Evolutionary conservation across 495 filamentous ascomycete genomes (phyloP).

Genomic region (Penicillium paradoxum): DNA sequence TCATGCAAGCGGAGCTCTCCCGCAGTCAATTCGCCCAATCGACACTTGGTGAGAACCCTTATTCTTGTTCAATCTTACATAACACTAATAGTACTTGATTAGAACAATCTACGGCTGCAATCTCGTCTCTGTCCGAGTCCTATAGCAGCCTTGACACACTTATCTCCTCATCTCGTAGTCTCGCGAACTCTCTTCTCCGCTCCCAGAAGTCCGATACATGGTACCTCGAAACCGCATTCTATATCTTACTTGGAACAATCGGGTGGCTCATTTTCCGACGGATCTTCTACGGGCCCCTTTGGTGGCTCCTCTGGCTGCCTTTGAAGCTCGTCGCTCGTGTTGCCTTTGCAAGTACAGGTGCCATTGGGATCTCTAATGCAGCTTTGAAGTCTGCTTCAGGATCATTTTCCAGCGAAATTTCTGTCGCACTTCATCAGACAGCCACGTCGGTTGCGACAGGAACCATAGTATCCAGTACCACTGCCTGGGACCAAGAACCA

Average conservation of each 20-base stretch:
- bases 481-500: slow-evolving; percentile 25
- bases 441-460: slow-evolving; percentile 16
- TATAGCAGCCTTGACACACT: slow-evolving; percentile 76
- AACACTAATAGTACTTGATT: slow-evolving; percentile 9
- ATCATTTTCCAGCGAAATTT: slow-evolving; percentile 9
- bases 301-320: slow-evolving; percentile 82
- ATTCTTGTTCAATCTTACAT: neutral
- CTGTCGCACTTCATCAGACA: slow-evolving; percentile 13
- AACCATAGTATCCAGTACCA: slow-evolving; percentile 10
- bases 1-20: slow-evolving; percentile 77
- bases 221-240: slow-evolving; percentile 88
- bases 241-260: slow-evolving; percentile 70
- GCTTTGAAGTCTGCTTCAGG: slow-evolving; percentile 25
- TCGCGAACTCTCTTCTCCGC: slow-evolving; percentile 73
- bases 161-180: slow-evolving; percentile 62
- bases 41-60: slow-evolving; percentile 53
- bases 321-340: slow-evolving; percentile 55
- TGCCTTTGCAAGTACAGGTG: slow-evolving; percentile 40
- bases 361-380: slow-evolving; percentile 33
- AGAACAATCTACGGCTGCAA: slow-evolving; percentile 71
- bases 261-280: slow-evolving; percentile 81
- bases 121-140: slow-evolving; percentile 69
- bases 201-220: slow-evolving; percentile 94
- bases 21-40: slow-evolving; percentile 83
- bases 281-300: slow-evolving; percentile 81